These are phyloP conservation scores for Thelonectria rubi DNA, from an alignment of 2,329 filamentous ascomycete genomes.

Conservation along the genomic window DNA sequence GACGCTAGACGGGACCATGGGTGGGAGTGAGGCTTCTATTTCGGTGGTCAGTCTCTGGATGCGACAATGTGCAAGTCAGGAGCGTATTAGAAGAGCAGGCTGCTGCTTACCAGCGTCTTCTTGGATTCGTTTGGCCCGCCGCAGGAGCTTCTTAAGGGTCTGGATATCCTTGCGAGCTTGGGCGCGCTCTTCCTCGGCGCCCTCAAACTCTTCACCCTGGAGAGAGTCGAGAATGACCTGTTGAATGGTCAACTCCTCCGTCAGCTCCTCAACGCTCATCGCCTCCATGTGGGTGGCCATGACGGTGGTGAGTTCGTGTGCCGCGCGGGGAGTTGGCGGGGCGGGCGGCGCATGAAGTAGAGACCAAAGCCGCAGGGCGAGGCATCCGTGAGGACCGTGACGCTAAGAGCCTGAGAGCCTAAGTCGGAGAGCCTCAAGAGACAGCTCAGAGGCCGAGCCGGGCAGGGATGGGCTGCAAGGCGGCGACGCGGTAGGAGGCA, in stretches of 20 bases:
- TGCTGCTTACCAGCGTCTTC: conserved; percentile 20
- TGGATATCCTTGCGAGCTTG: conserved; percentile 42
- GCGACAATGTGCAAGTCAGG: neutral
- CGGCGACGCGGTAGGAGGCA: neutral
- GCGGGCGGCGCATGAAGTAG: conserved; percentile 27
- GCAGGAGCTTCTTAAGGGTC: conserved; percentile 46
- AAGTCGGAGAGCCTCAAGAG: neutral
- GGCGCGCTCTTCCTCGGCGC: conserved; percentile 44
- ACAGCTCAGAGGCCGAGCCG: conserved; percentile 7
- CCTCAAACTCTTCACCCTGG: conserved; percentile 37
- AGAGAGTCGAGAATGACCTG: conserved; percentile 55
- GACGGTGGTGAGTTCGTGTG: conserved; percentile 21
- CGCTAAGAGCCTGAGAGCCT: conserved; percentile 10
- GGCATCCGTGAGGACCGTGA: conserved; percentile 30
- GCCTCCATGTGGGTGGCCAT: conserved; percentile 25
- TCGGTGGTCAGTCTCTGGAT: conserved; percentile 13
- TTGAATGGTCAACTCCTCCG: conserved; percentile 55
- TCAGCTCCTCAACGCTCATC: conserved; percentile 42
- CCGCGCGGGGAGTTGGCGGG: conserved; percentile 22
- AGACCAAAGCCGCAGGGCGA: conserved; percentile 10
- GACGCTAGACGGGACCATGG: conserved; percentile 2
- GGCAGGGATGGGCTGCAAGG: neutral
- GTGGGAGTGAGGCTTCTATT: conserved; percentile 21
- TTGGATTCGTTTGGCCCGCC: conserved; percentile 22
- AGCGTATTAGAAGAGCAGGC: neutral